Base-by-base conservation (phyloP, 257 asterid species). In the Schizonepeta tenuifolia region DNA sequence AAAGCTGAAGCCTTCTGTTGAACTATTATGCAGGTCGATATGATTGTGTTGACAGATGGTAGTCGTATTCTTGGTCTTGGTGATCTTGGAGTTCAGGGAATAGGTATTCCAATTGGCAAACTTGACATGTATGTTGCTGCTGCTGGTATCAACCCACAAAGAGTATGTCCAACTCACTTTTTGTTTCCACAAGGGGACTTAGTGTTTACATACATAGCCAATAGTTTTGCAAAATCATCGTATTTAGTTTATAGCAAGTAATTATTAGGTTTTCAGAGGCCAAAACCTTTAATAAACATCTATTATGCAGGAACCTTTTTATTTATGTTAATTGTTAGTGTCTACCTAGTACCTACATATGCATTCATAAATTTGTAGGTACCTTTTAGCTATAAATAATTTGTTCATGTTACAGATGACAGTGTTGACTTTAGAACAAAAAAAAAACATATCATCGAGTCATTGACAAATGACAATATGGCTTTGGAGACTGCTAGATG, bases 41-140 rank as follows among this genome's bases (percentile, higher is more conserved):
- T 95, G 99, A 95, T 95, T 80, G 99, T 95, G 69, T 78, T 95
- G 78, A 95, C 99, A 62, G 99, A 95, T 81, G 99, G 99, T 40
- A 95, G 99, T 68, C 96, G 99, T 61, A 95, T 95, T 74, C 99
- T 95, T 90, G 99, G 99, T 67, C 96, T 95, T 24, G 99, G 99
- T 67, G 99, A 95, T 84, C 98, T 95, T 80, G 99, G 99, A 80
- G 98, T 95, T 80, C 99, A 95, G 84, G 99, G 99, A 78, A 95
- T 95, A 72, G 98, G 97, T 68, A 95, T 95, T 58, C 98, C 99
- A 7, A 83, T 95, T 72, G 99, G 99, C 71, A 95, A 95, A 78
- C 99, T 95, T 80, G 99, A 95, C 83, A 90, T 95, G 89, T 95
- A 95, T 78, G 99, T 95, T 63, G 98, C 99, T 28, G 99, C 99